Conservation (phyloP, 1,139 yeast species). For the Blastobotrys raffinosifermentans region DNA sequence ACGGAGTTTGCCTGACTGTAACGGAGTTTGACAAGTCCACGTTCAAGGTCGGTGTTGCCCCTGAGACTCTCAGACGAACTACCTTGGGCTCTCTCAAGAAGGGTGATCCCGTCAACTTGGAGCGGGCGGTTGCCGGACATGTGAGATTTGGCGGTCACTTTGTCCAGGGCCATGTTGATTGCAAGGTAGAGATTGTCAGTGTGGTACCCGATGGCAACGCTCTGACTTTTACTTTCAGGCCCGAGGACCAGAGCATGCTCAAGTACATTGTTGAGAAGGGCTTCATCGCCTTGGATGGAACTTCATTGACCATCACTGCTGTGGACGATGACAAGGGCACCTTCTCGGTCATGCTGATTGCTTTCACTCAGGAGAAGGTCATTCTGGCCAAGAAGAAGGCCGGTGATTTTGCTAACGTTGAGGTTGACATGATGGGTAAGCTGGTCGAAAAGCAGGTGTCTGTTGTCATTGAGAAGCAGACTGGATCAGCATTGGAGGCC, state of each 20-base stretch:
- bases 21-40: constrained; percentile 57
- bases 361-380: constrained; percentile 83
- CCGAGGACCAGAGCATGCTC: constrained; percentile 57
- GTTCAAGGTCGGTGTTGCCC: constrained; percentile 89
- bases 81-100: constrained; percentile 55
- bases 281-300: constrained; percentile 86
- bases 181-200: constrained; percentile 62
- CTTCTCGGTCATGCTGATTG: constrained; percentile 85
- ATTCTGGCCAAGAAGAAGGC: constrained; percentile 57
- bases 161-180: constrained; percentile 96
- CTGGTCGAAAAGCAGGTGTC: constrained; percentile 80
- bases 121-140: constrained; percentile 79
- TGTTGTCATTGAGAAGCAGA: constrained; percentile 46
- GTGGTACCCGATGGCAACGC: constrained; percentile 69
- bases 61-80: constrained; percentile 83
- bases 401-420: constrained; percentile 74
- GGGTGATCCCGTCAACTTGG: constrained; percentile 73
- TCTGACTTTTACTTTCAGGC: constrained; percentile 63
- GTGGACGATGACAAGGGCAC: constrained; percentile 53
- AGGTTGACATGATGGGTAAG: constrained; percentile 92
- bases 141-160: constrained; percentile 94
- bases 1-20: constrained; percentile 91
- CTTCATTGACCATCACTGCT: constrained; percentile 81
- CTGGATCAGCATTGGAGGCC: constrained; percentile 34
- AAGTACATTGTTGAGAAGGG: constrained; percentile 90